Conservation (phyloP, 345 rosid species). For the Linum lewisii region DNA sequence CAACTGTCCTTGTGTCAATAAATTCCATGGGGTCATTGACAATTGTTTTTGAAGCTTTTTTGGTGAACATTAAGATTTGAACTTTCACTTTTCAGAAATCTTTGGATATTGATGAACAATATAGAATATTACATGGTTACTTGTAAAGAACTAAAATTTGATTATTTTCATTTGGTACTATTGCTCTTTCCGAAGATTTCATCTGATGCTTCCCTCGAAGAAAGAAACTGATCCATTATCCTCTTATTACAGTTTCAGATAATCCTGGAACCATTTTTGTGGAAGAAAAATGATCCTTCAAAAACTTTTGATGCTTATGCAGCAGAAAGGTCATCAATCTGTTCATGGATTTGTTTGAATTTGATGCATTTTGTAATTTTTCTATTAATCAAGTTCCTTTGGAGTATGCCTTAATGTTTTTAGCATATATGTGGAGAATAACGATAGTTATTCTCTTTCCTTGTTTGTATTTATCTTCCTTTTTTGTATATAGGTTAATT, state of each 20-base stretch:
- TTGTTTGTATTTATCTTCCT: too few species aligned
- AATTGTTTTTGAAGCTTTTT: too few species aligned
- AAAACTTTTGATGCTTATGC: constrained; percentile 26
- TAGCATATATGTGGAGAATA: too few species aligned
- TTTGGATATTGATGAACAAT: not conserved
- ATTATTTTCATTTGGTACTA: not conserved
- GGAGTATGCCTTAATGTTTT: constrained; percentile 2
- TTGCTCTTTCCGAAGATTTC: not conserved
- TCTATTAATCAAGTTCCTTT: not conserved
- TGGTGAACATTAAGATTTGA: not conserved
- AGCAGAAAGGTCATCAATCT: constrained; percentile 39
- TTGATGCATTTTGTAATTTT: not conserved
- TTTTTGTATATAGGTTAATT: too few species aligned
- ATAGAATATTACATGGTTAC: not conserved
- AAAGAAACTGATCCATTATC: constrained; percentile 2
- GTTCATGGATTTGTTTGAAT: not conserved
- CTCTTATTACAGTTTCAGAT: constrained; percentile 43
- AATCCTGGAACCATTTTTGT: constrained; percentile 61
- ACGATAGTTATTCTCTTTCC: too few species aligned
- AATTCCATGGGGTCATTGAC: not conserved
- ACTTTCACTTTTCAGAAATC: constrained; percentile 8
- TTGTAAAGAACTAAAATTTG: not conserved
- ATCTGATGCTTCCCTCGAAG: not conserved
- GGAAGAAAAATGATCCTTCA: constrained; percentile 52
- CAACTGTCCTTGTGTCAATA: not conserved